Evolutionary conservation across 2,329 filamentous ascomycete species (phyloP), one percentile per base, ranked within the genome.

Genomic region (Gremmenia infestans): DNA sequence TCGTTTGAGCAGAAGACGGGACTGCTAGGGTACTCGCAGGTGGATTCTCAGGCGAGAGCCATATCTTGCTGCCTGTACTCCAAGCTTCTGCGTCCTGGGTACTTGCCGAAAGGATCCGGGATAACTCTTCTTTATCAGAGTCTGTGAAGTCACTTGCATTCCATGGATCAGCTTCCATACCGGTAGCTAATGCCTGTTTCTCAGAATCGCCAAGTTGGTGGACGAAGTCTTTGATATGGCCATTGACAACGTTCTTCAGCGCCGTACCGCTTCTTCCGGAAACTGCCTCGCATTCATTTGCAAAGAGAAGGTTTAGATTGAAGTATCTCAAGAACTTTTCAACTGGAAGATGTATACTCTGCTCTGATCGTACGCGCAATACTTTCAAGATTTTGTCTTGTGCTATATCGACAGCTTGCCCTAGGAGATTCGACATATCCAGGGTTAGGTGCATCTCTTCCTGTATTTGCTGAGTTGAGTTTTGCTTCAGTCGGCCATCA

Each of bases 271-370:
- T 88, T 55, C 88, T 81, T 0, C 90, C 89, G 22, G 88, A 93
- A 19, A 94, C 85, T 15, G 88, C 87, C 71, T 95, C 90, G 67
- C 90, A 94, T 69, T 95, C 90, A 59, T 91, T 91, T 48, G 88
- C 87, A 70, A 95, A 94, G 54, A 91, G 82, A 7, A 91, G 77
- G 65, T 93, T 94, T 36, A 95, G 78, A 1, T 83, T 89, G 65
- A 93, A 92, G 70, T 94, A 94, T 39, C 90, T 82, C 45, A 94
- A 73, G 70, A 95, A 95, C 63, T 82, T 79, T 48, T 82, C 75
- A 2, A 90, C 77, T 1, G 87, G 81, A 9, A 93, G 74, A 28
- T 81, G 81, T 2, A 83, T 80, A 47, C 84, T 87, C 67, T 91
- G 87, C 60, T 91, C 88, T 2, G 86, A 82, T 32, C 89, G 82